Evolutionary conservation across 345 rosid genomes (phyloP), one percentile per base, ranked within the genome.

Genomic region (Abelmoschus esculentus): DNA sequence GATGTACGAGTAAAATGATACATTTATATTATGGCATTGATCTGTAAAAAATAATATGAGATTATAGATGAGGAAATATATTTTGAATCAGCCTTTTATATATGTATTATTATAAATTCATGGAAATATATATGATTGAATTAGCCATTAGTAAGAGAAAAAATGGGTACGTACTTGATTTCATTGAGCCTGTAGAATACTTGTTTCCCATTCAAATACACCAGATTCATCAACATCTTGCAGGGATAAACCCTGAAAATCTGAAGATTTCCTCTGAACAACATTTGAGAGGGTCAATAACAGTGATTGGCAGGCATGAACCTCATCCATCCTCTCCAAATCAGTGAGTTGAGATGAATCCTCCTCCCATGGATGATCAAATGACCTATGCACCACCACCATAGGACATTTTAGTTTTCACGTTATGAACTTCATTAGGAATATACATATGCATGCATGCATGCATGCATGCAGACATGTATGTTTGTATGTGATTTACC

Each of bases 261-360:
- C 85, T 7, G 38, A 14, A 31, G 83, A 71, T 68, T 78, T 78
- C 66, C 71, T 83, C 67, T 84, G 76, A 40, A 87, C 82, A 69
- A 75, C 10, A 62, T 81, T 82, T 15, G 87, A 70, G 28, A 86
- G 57, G 17, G 81, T 76, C 66, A 79, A 55, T 46, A 84, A 36
- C 8, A 93, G 87, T 52, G 84, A 78, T 75, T 87, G 92, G 66
- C 87, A 88, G 34, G 90, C 89, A 34, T 86, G 90, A 34, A 76
- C 59, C 76, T 86, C 91, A 59, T 87, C 86, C 55, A 88, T 76
- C 71, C 75, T 85, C 78, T 86, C 77, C 55, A 70, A 50, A 70
- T 77, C 80, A 4, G 78, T 81, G 28, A 18, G 61, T 71, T 86
- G 84, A 4, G 72, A 73, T 14, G 86, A 75, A 40, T 65, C 77